Conservation (phyloP, 176 grass and related monocot genomes). For the Hordeum vulgare region DNA sequence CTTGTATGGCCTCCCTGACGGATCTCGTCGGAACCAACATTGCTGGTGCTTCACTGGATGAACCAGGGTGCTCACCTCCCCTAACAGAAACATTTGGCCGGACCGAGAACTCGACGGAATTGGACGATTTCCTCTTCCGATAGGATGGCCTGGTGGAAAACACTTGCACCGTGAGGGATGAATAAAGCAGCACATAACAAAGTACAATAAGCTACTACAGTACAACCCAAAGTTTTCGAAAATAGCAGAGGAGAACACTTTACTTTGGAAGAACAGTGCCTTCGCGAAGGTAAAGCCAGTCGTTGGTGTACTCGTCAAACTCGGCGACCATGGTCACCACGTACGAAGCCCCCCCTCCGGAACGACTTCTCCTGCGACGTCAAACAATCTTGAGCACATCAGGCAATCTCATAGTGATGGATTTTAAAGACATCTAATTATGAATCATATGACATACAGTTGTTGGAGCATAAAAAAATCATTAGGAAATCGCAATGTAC, state of each 20-base stretch:
- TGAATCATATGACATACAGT: too few species aligned
- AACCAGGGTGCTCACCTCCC: slow-evolving; percentile 37
- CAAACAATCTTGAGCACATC: background rate
- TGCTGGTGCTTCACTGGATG: slow-evolving; percentile 48
- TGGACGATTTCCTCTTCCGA: slow-evolving; percentile 55
- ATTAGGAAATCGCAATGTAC: too few species aligned
- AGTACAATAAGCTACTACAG: too few species aligned
- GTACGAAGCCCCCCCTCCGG: slow-evolving; percentile 60
- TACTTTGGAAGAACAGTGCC: slow-evolving; percentile 89
- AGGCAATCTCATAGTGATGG: background rate
- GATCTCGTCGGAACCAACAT: slow-evolving; percentile 82
- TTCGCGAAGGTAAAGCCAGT: slow-evolving; percentile 93
- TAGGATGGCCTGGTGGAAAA: slow-evolving; percentile 55
- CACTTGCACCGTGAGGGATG: background rate
- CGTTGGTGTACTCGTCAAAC: slow-evolving; percentile 97
- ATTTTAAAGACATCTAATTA: too few species aligned
- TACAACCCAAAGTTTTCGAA: background rate
- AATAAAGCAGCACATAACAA: background rate
- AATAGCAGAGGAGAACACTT: background rate
- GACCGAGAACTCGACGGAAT: slow-evolving; percentile 57
- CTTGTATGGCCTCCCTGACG: slow-evolving; percentile 81
- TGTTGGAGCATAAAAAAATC: too few species aligned
- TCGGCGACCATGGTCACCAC: slow-evolving; percentile 83
- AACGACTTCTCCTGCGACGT: slow-evolving; percentile 69
- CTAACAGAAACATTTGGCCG: slow-evolving; percentile 42